Percentiles rank a stretch among this genome's conserved stretches.
Conservation (phyloP, 345 rosid genomes). For the Citrus sp. region DNA sequence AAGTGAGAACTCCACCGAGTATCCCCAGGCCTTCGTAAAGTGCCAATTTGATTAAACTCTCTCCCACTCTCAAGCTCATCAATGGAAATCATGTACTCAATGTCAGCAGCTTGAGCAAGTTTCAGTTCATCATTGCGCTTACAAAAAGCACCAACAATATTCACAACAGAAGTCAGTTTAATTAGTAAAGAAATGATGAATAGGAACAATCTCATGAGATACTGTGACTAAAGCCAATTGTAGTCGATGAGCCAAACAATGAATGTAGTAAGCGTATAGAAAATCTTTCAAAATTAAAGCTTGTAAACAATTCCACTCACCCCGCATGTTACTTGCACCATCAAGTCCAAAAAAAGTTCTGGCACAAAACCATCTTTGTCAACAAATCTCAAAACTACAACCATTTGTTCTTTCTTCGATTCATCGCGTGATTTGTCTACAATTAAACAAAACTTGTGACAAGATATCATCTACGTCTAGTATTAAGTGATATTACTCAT, state of each 20-base stretch:
- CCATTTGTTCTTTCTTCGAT: too few relatives aligned
- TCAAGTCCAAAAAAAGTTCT: background rate
- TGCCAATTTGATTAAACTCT: too few relatives aligned
- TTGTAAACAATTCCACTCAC: background rate
- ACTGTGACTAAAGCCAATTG: slow-evolving; percentile 8
- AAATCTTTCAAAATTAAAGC: background rate
- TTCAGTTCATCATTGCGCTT: background rate
- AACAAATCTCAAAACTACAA: too few relatives aligned
- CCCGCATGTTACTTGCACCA: slow-evolving; percentile 3
- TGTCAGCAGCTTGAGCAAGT: background rate
- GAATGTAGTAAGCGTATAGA: background rate
- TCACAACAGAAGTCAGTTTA: background rate
- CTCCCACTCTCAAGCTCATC: too few relatives aligned
- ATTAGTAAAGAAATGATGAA: background rate
- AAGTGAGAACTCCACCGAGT: too few relatives aligned
- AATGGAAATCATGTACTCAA: background rate
- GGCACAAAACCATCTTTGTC: too few relatives aligned
- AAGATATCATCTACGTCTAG: too few relatives aligned
- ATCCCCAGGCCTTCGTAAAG: too few relatives aligned
- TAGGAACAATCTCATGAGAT: background rate
- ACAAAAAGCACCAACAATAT: background rate
- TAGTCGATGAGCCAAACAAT: slow-evolving; percentile 1
- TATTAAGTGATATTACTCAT: background rate
- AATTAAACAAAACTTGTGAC: too few relatives aligned
- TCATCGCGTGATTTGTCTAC: too few relatives aligned